Evolutionary conservation across 441 rosid genomes (phyloP), one percentile per base, ranked within the genome.

Genomic region (Dalechampia spathulata): DNA sequence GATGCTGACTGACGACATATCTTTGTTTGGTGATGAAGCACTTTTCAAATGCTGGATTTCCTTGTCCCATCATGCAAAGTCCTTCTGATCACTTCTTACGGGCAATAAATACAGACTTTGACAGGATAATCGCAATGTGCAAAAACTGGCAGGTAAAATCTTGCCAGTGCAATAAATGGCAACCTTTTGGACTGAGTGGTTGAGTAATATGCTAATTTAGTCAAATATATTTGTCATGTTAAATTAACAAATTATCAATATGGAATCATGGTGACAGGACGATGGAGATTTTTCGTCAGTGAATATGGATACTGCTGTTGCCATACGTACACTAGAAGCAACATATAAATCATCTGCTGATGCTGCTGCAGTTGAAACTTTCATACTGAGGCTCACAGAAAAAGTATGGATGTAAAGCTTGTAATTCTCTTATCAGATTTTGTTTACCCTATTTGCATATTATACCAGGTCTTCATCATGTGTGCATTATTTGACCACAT

Each of bases 61-160:
- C 99, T 53, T 93, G 99, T 70, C 99, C 99, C 3, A 93, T 93
- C 49, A 93, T 93, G 99, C 99, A 93, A 90, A 93, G 99, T 73
- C 99, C 99, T 57, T 87, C 99, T 0, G 99, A 93, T 81, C 99
- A 93, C 75, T 90, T 93, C 52, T 74, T 93, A 67, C 91, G 99
- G 32, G 97, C 99, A 20, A 87, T 93, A 71, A 93, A 93, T 82
- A 90, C 97, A 2, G 99, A 93, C 67, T 93, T 93, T 41, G 99
- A 93, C 76, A 83, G 97, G 77, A 93, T 93, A 58, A 93, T 93
- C 68, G 95, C 90, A n/a, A 90, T 90, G 97, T 90, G 99, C 84
- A 93, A 90, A 80, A 90, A 78, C 65, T 93, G 95, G 96, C 97
- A 89, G 99, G 99, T 93, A 82, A 12, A 45, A 32, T 14, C 34